Conservation (phyloP, 2,329 filamentous ascomycete species). For the Ascochyta rabiei region DNA sequence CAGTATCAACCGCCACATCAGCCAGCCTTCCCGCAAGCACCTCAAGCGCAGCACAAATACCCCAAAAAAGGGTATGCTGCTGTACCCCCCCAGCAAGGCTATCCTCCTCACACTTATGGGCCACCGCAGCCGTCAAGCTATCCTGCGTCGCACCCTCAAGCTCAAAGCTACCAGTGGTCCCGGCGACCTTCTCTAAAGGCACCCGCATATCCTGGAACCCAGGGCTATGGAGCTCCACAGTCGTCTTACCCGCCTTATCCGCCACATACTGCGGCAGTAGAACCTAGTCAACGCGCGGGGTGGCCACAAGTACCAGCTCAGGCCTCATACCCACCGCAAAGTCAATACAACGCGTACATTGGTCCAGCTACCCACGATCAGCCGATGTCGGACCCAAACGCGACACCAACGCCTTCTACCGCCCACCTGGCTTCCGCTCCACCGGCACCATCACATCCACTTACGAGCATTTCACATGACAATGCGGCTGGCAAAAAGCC, state of each 20-base stretch:
- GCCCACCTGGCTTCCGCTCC: constrained; percentile 27
- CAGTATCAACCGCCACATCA: constrained; percentile 36
- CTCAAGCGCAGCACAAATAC: constrained; percentile 27
- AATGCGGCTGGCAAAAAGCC: constrained; percentile 29
- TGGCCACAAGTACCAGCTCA: constrained; percentile 31
- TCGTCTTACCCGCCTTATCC: constrained; percentile 28
- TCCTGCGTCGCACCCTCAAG: constrained; percentile 28
- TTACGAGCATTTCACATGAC: constrained; percentile 26
- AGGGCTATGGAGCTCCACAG: constrained; percentile 30
- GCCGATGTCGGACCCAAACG: constrained; percentile 29
- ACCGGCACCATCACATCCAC: constrained; percentile 16
- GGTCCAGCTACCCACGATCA: constrained; percentile 15
- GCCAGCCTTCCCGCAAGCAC: constrained; percentile 34
- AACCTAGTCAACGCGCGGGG: constrained; percentile 28
- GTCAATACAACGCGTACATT: constrained; percentile 24
- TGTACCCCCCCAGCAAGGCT: constrained; percentile 26
- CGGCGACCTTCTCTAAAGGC: constrained; percentile 32
- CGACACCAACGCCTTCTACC: constrained; percentile 37
- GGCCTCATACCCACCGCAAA: constrained; percentile 21
- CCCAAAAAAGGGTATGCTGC: constrained; percentile 31
- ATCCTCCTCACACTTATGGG: constrained; percentile 33
- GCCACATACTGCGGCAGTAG: constrained; percentile 24
- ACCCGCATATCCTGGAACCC: constrained; percentile 26
- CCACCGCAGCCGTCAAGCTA: constrained; percentile 28
- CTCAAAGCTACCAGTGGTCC: constrained; percentile 35